phyloP scores from a whole-genome alignment of 306 rosid genomes.

The Betula pendula region DNA sequence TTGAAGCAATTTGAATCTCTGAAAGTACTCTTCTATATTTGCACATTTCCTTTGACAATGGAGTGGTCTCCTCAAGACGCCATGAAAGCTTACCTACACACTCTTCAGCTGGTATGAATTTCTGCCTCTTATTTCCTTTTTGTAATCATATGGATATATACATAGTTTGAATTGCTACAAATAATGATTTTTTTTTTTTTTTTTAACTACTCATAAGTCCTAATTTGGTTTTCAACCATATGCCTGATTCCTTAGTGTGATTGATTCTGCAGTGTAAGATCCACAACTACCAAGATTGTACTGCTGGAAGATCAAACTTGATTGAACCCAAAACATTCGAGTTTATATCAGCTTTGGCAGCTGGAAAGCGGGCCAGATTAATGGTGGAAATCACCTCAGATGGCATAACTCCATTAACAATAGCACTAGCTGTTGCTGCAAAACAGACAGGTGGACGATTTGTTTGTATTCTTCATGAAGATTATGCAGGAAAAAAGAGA shows the following conservation, averaged over 20 bases:
- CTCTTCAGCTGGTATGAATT: conserved; percentile 26
- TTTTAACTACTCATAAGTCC: too few relatives aligned
- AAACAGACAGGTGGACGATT: conserved; percentile 34
- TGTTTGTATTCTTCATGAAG: conserved; percentile 13
- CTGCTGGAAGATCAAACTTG: neutral
- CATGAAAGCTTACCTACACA: conserved; percentile 33
- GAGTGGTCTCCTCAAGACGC: conserved; percentile 34
- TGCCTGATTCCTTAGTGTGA: neutral
- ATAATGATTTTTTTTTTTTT: too few relatives aligned
- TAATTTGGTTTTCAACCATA: neutral
- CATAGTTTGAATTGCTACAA: too few relatives aligned
- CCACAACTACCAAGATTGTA: neutral
- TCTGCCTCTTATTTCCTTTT: neutral
- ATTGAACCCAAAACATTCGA: conserved; percentile 28
- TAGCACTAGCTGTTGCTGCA: conserved; percentile 26
- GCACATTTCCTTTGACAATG: conserved; percentile 2
- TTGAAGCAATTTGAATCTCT: neutral
- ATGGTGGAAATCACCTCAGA: conserved; percentile 20
- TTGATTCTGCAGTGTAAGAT: conserved; percentile 8
- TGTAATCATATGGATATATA: too few relatives aligned
- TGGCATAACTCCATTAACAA: conserved; percentile 24
- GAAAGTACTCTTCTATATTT: neutral
- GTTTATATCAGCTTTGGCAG: conserved; percentile 32
- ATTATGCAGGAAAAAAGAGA: conserved; percentile 2
- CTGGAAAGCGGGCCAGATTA: conserved; percentile 24